Conservation (phyloP, 257 asterid species). For the Capsicum baccatum region DNA sequence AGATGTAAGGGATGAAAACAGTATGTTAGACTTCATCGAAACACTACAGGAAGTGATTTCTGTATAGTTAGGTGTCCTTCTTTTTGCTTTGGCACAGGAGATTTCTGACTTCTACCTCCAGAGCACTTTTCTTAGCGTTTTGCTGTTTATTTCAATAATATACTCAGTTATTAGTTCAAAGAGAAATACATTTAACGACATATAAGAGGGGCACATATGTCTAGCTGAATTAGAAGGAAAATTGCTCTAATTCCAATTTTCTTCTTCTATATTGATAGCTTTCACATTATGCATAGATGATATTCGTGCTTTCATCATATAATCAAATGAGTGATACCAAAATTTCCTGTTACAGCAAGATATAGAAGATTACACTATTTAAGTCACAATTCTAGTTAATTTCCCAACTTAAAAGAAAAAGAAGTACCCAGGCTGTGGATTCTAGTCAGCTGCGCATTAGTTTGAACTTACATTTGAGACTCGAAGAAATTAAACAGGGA, state of each 20-base stretch:
- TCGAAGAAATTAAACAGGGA: background rate
- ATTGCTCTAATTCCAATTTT: background rate
- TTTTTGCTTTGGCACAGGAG: background rate
- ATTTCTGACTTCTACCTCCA: background rate
- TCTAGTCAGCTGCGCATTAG: background rate
- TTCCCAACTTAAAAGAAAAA: background rate
- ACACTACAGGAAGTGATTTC: background rate
- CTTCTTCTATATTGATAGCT: background rate
- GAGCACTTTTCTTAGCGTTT: background rate
- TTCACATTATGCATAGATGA: background rate
- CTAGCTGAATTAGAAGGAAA: background rate
- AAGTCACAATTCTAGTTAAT: background rate
- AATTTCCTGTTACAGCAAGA: background rate
- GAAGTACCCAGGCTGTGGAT: background rate
- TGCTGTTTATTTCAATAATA: background rate
- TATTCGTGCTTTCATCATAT: background rate
- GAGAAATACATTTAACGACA: background rate
- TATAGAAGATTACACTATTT: background rate
- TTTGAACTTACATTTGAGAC: background rate
- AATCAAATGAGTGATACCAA: background rate
- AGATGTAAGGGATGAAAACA: background rate
- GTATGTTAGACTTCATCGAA: background rate
- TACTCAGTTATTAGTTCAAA: background rate
- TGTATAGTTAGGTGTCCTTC: background rate
- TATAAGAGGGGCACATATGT: background rate